Conservation (phyloP, 2,329 filamentous ascomycete species). For the Colletotrichum orchidophilum region DNA sequence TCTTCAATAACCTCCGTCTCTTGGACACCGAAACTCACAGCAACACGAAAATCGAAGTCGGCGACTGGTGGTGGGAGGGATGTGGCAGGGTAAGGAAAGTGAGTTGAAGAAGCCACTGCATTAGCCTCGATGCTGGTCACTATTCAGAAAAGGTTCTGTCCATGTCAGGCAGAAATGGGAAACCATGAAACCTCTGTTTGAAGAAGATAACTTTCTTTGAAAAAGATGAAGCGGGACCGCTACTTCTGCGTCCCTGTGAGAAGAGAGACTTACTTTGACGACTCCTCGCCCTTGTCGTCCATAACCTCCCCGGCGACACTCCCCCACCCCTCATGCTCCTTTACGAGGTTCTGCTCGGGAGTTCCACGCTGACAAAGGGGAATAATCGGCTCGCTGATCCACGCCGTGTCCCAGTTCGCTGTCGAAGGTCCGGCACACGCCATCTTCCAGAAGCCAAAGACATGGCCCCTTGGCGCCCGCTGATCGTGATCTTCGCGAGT, state of each 20-base stretch:
- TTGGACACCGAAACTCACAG: slow-evolving; percentile 39
- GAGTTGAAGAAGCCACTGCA: neutral
- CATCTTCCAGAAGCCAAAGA: neutral
- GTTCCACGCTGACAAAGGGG: neutral
- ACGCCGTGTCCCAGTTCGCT: slow-evolving; percentile 1
- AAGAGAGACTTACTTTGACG: neutral
- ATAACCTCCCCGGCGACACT: neutral
- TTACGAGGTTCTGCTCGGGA: neutral
- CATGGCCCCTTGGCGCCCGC: neutral
- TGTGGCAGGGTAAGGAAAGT: slow-evolving; percentile 49
- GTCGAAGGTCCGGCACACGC: neutral
- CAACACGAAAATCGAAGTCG: slow-evolving; percentile 59
- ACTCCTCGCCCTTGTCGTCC: neutral
- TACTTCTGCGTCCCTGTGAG: neutral
- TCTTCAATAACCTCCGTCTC: neutral
- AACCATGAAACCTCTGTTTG: too few species aligned
- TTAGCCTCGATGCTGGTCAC: neutral
- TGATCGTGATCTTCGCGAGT: neutral
- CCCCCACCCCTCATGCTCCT: neutral
- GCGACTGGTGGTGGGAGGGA: slow-evolving; percentile 55
- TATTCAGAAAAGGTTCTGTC: neutral
- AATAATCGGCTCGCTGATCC: neutral
- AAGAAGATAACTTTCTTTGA: too few species aligned
- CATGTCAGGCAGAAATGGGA: too few species aligned
- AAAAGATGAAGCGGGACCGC: neutral